A percentile compares a stretch with the other conserved stretches of the same genome.
phyloP scores from a whole-genome alignment of 140 eudicot genomes.

The Oenanthe javanica region DNA sequence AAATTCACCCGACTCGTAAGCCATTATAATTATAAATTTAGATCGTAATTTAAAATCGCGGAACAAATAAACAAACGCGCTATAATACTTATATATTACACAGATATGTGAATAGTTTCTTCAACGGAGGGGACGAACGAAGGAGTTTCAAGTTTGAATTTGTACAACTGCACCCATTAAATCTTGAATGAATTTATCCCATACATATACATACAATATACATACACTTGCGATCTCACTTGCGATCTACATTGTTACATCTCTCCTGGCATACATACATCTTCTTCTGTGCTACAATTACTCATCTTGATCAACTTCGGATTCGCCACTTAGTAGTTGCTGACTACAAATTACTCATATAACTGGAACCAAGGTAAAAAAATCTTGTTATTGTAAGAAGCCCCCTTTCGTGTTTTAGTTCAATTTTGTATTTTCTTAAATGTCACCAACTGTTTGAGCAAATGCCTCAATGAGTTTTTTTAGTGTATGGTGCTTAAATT shows the following conservation, averaged over 20 bases:
- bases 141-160: neutral
- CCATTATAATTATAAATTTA: too few species aligned
- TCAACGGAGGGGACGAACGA: neutral
- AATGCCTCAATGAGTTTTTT: conserved; percentile 2
- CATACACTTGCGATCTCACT: neutral
- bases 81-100: neutral
- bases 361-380: neutral
- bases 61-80: too few species aligned
- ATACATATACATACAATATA: neutral
- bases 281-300: neutral
- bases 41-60: too few species aligned
- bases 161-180: neutral
- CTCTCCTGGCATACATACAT: neutral
- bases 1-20: too few species aligned
- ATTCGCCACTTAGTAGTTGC: neutral
- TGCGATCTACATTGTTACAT: neutral
- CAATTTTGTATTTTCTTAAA: neutral
- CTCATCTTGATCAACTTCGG: neutral
- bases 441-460: neutral
- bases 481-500: neutral
- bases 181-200: neutral
- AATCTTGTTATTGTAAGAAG: neutral
- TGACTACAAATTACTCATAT: neutral
- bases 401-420: neutral
- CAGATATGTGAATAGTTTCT: neutral